These are phyloP conservation scores for Cardamine resedifolia DNA, from an alignment of 345 rosid species.

Conservation along the genomic window DNA sequence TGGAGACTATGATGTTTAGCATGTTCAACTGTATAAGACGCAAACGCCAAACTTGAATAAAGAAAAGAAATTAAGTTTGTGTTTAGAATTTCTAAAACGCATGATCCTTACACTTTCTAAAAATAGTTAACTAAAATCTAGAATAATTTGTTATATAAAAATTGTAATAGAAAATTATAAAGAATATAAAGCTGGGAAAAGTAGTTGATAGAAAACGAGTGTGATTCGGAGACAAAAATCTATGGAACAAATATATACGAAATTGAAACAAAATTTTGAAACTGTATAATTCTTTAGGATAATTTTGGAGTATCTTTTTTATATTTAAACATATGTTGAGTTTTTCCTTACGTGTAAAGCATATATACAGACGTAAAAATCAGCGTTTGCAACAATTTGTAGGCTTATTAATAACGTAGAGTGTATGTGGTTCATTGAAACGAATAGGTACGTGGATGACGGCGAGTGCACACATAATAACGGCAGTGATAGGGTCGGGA, in stretches of 20 bases:
- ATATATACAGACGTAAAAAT: background rate
- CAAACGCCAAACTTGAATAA: background rate
- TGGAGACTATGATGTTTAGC: background rate
- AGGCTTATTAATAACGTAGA: background rate
- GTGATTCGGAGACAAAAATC: too few species aligned
- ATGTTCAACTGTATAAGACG: background rate
- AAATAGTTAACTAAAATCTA: too few species aligned
- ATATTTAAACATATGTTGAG: background rate
- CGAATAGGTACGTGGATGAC: constrained; percentile 72
- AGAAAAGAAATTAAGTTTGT: background rate
- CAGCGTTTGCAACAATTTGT: background rate
- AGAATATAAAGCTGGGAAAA: too few species aligned
- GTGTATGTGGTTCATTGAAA: constrained; percentile 5
- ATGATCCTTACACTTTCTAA: background rate
- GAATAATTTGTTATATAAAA: too few species aligned
- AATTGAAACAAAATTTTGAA: background rate
- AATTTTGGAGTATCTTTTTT: too few species aligned
- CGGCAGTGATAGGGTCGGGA: constrained; percentile 92
- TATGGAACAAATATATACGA: too few species aligned
- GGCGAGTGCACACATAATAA: constrained; percentile 87
- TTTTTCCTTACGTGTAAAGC: background rate
- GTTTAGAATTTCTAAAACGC: background rate
- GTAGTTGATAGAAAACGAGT: too few species aligned
- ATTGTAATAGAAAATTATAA: too few species aligned
- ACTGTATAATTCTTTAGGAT: background rate